These are phyloP conservation scores for Nakaseomyces sp. DNA, from an alignment of 1,139 yeast species.

Conservation along the genomic window DNA sequence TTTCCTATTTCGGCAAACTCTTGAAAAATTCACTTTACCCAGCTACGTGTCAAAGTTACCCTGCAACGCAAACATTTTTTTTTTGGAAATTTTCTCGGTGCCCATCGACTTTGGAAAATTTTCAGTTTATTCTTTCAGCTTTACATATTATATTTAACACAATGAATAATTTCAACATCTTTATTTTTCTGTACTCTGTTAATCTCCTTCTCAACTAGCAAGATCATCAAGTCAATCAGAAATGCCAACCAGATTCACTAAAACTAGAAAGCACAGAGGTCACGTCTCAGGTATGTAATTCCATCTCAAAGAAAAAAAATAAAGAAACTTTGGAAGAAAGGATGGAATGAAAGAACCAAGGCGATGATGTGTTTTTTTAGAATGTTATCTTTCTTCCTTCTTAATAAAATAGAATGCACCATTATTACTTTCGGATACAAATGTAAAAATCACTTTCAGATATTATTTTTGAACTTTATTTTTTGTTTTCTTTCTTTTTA, in stretches of 20 bases:
- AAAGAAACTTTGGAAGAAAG: conserved; percentile 14
- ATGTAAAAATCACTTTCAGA: not conserved
- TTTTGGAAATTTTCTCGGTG: no score
- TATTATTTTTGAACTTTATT: not conserved
- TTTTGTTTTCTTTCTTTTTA: not conserved
- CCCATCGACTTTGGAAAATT: no score
- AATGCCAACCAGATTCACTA: conserved; percentile 99
- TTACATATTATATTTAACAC: not conserved
- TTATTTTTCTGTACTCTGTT: not conserved
- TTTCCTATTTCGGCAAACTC: no score
- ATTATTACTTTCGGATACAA: not conserved
- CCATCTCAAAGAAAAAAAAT: conserved; percentile 19
- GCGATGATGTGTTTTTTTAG: conserved; percentile 26
- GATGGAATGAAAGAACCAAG: conserved; percentile 37
- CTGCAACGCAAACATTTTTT: no score
- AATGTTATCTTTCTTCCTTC: conserved; percentile 5
- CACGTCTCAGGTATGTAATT: conserved; percentile 91
- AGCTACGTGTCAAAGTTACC: no score
- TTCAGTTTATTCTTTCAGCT: no score
- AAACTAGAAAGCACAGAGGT: conserved; percentile 99
- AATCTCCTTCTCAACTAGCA: not conserved
- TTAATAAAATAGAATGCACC: not conserved
- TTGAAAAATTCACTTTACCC: no score
- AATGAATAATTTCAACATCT: not conserved
- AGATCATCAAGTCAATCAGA: conserved; percentile 12